Percentiles rank a stretch among this genome's conserved stretches.
These are phyloP conservation scores for Cryphonectria parasitica DNA, from an alignment of 2,329 filamentous ascomycete species.

Conservation along the genomic window DNA sequence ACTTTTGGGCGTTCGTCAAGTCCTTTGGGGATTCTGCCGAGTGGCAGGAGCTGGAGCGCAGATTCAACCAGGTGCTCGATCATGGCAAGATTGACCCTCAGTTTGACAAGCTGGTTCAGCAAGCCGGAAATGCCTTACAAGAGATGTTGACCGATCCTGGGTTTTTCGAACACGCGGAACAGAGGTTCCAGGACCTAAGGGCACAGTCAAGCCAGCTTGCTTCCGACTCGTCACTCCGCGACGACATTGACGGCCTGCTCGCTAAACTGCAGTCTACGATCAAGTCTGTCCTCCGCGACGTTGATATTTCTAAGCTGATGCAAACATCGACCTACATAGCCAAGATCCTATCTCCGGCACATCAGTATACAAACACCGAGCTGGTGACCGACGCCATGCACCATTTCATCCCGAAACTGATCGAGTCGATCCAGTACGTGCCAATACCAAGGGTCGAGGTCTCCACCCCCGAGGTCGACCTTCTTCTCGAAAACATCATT, in stretches of 20 bases:
- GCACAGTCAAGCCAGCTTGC: conserved; percentile 65
- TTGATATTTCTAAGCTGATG: conserved; percentile 71
- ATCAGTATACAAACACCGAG: conserved; percentile 68
- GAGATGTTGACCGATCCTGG: conserved; percentile 82
- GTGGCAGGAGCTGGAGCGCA: conserved; percentile 75
- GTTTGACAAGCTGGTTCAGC: conserved; percentile 76
- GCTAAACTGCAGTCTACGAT: conserved; percentile 70
- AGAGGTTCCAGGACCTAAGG: conserved; percentile 55
- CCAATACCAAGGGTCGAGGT: conserved; percentile 91
- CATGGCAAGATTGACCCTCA: conserved; percentile 79
- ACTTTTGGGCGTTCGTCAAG: conserved; percentile 79
- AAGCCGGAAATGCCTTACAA: conserved; percentile 75
- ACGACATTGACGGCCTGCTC: conserved; percentile 75
- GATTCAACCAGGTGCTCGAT: conserved; percentile 71
- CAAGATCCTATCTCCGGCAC: conserved; percentile 68
- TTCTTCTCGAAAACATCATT: conserved; percentile 88
- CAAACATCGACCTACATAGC: conserved; percentile 70
- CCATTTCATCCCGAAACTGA: conserved; percentile 77
- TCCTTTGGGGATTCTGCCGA: conserved; percentile 75
- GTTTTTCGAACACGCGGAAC: conserved; percentile 77
- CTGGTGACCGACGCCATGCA: conserved; percentile 77
- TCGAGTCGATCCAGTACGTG: conserved; percentile 81
- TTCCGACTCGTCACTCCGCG: conserved; percentile 67
- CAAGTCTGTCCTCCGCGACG: conserved; percentile 70
- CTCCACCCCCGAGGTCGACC: conserved; percentile 78